Percentiles rank a stretch among this genome's conserved stretches.
These are phyloP conservation scores for Tephrocybe sp. DNA, from an alignment of 768 basidiomycete genomes.

Conservation along the genomic window DNA sequence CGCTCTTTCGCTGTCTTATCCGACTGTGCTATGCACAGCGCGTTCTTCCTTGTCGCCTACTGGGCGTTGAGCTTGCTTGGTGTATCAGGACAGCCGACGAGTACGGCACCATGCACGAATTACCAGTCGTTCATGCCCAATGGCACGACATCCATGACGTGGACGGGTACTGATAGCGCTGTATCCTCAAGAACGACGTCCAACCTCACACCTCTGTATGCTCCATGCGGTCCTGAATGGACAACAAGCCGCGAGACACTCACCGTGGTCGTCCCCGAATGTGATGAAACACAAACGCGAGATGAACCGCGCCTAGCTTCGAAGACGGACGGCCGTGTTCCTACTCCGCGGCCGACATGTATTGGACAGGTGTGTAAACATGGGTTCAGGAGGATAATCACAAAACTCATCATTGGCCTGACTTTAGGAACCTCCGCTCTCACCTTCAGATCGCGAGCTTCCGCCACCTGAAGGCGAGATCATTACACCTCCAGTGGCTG, in stretches of 20 bases:
- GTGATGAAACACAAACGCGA: constrained; percentile 22
- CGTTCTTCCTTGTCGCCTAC: not conserved
- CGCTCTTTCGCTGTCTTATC: not conserved
- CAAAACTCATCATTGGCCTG: too few species aligned
- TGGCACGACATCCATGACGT: constrained; percentile 16
- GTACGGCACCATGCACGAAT: not conserved
- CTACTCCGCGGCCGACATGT: constrained; percentile 6
- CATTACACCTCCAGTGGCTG: not conserved
- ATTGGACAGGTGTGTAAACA: constrained; percentile 3
- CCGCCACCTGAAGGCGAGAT: not conserved
- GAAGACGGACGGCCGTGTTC: not conserved
- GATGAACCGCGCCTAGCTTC: constrained; percentile 23
- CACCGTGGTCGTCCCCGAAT: constrained; percentile 20
- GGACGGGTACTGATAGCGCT: constrained; percentile 10
- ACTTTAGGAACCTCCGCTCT: too few species aligned
- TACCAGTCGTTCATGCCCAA: constrained; percentile 15
- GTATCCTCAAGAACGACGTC: constrained; percentile 9
- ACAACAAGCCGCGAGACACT: constrained; percentile 18
- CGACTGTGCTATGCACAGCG: not conserved
- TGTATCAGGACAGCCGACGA: not conserved
- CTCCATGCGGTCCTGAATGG: constrained; percentile 24
- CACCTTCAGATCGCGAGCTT: not conserved
- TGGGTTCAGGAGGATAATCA: too few species aligned
- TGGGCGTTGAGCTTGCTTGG: not conserved
- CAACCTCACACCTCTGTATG: constrained; percentile 20